phyloP scores from a whole-genome alignment of 805 yeast species.

The Saturnispora gosingensis region DNA sequence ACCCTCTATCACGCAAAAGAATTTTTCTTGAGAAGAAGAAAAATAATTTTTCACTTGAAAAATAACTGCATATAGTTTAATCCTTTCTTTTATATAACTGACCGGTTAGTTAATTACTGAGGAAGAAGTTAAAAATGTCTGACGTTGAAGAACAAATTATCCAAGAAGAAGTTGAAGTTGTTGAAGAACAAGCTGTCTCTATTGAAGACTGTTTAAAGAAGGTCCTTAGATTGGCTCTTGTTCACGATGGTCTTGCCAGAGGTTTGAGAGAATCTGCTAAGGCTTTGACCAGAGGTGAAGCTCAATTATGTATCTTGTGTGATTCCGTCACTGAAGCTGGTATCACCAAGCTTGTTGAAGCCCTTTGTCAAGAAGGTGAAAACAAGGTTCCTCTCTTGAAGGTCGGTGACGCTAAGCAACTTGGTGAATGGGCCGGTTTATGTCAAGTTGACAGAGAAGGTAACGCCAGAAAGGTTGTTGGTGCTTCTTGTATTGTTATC shows the following conservation, averaged over 20 bases:
- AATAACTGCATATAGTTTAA: background rate
- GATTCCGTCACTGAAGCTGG: constrained; percentile 98
- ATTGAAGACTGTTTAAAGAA: constrained; percentile 98
- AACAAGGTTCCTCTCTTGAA: constrained; percentile 95
- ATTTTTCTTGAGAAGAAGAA: background rate
- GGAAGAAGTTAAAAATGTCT: constrained; percentile 54
- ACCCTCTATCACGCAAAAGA: constrained; percentile 1
- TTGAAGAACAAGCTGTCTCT: constrained; percentile 81
- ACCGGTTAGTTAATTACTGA: constrained; percentile 31
- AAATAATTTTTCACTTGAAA: background rate
- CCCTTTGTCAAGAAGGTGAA: constrained; percentile 97
- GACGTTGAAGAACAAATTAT: constrained; percentile 86
- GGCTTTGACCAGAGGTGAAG: constrained; percentile 96
- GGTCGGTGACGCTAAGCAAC: constrained; percentile 98
- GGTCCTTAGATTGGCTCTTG: constrained; percentile 95
- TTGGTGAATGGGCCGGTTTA: constrained; percentile 99
- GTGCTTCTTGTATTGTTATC: constrained; percentile 99
- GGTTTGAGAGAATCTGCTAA: constrained; percentile 99
- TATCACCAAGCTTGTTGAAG: constrained; percentile 96
- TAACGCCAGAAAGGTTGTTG: constrained; percentile 99
- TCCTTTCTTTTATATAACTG: constrained; percentile 21
- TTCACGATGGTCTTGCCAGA: constrained; percentile 99
- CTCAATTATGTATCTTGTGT: constrained; percentile 94
- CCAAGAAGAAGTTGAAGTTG: constrained; percentile 66
- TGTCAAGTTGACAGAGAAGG: constrained; percentile 99